These are phyloP conservation scores for Uronychia binucleata DNA, from an alignment of 73 alveolate genomes.

Conservation along the genomic window DNA sequence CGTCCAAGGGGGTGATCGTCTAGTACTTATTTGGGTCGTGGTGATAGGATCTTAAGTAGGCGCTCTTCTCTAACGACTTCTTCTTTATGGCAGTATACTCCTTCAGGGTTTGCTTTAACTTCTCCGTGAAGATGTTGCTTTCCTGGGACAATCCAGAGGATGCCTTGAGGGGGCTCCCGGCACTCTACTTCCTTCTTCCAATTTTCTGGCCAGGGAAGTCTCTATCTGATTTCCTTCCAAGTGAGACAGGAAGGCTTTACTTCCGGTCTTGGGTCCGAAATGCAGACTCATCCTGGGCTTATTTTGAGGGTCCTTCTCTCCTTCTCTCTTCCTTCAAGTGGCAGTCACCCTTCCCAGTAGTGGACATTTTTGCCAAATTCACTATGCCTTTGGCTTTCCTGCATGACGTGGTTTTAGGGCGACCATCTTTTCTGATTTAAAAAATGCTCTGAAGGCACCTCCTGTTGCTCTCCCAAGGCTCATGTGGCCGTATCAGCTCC, in stretches of 20 bases:
- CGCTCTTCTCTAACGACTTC: background rate
- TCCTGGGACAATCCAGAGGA: background rate
- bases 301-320: too few species aligned
- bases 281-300: too few species aligned
- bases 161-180: too few species aligned
- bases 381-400: background rate
- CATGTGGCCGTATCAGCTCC: constrained; percentile 15
- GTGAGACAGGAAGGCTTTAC: background rate
- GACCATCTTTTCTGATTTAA: too few species aligned
- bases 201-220: background rate
- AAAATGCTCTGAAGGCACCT: constrained; percentile 41
- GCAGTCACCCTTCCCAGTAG: background rate
- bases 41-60: background rate
- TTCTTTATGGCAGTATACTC: background rate
- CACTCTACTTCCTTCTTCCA: too few species aligned
- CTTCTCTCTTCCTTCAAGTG: background rate
- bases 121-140: background rate
- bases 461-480: constrained; percentile 41
- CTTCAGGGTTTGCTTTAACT: background rate
- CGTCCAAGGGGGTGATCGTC: background rate
- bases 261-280: background rate
- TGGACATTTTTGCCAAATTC: background rate
- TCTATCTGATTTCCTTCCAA: background rate
- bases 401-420: too few species aligned
- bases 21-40: background rate